phyloP scores from a whole-genome alignment of 1,284 basidiomycete species.

The Apiotrichum montevideense region DNA sequence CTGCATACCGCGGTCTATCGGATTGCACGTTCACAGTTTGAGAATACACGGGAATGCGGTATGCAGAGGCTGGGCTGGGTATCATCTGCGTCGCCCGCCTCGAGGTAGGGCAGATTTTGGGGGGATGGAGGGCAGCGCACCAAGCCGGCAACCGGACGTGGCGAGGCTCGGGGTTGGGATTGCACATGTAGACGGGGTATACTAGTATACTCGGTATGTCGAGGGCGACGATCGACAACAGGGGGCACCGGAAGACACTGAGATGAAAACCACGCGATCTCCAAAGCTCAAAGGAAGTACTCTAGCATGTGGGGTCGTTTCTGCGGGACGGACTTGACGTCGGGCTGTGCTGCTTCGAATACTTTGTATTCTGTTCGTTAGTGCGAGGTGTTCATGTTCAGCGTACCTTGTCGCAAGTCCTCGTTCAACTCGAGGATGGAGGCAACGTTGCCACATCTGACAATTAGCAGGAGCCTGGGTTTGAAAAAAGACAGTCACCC shows the following conservation, averaged over 20 bases:
- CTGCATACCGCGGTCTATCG: too few relatives aligned
- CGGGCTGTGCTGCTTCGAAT: slow-evolving; percentile 52
- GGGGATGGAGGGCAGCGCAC: too few relatives aligned
- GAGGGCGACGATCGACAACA: too few relatives aligned
- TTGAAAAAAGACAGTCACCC: slow-evolving; percentile 21
- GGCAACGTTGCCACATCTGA: slow-evolving; percentile 86
- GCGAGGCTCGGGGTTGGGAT: too few relatives aligned
- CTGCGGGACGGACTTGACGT: slow-evolving; percentile 77
- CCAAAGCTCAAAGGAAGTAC: slow-evolving; percentile 34
- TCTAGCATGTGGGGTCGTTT: slow-evolving; percentile 61
- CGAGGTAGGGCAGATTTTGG: too few relatives aligned
- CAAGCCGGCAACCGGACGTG: too few relatives aligned
- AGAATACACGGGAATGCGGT: too few relatives aligned
- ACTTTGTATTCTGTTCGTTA: slow-evolving; percentile 67
- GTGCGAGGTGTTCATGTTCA: slow-evolving; percentile 53
- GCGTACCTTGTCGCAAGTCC: slow-evolving; percentile 70
- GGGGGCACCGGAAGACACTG: not conserved
- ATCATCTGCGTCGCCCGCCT: too few relatives aligned
- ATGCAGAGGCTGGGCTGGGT: too few relatives aligned
- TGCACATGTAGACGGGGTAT: too few relatives aligned
- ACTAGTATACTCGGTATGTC: too few relatives aligned
- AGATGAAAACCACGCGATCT: not conserved
- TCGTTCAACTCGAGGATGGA: slow-evolving; percentile 89
- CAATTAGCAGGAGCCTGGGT: slow-evolving; percentile 4
- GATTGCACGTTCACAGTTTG: too few relatives aligned